phyloP scores from a whole-genome alignment of 257 asterid genomes.

The Cynanchum wilfordii region DNA sequence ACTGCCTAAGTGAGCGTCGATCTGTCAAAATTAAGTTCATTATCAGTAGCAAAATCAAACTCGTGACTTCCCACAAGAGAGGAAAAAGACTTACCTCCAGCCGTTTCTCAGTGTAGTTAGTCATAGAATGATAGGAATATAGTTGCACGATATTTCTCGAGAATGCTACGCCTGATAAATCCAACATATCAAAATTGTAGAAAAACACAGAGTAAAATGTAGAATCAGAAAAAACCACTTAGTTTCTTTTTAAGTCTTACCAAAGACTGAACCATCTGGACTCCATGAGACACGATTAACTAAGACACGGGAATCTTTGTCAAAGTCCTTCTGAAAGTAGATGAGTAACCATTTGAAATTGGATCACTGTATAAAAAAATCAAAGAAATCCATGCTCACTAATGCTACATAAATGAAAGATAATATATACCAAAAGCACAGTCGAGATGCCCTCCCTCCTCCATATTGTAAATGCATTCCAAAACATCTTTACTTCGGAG shows the following conservation, averaged over 20 bases:
- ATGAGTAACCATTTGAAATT: neutral
- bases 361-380: neutral
- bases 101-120: slow-evolving; percentile 30
- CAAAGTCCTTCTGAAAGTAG: slow-evolving; percentile 38
- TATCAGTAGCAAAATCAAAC: slow-evolving; percentile 12
- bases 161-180: slow-evolving; percentile 53
- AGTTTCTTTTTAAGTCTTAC: slow-evolving; percentile 24
- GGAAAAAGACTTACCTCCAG: slow-evolving; percentile 43
- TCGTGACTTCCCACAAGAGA: neutral
- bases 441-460: slow-evolving; percentile 26
- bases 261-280: slow-evolving; percentile 56
- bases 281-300: slow-evolving; percentile 60
- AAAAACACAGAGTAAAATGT: neutral
- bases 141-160: slow-evolving; percentile 40
- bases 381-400: neutral
- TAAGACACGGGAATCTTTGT: slow-evolving; percentile 24
- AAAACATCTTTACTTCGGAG: slow-evolving; percentile 37
- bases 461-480: slow-evolving; percentile 34
- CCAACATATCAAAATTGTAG: neutral
- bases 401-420: neutral
- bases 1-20: slow-evolving; percentile 64
- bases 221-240: neutral
- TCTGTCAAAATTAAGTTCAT: slow-evolving; percentile 26
- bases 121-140: slow-evolving; percentile 30
- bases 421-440: slow-evolving; percentile 34